A percentile compares a stretch with the other conserved stretches of the same genome.
Conservation (phyloP, 352 stramenopile species). For the Peronosclerospora sorghi region DNA sequence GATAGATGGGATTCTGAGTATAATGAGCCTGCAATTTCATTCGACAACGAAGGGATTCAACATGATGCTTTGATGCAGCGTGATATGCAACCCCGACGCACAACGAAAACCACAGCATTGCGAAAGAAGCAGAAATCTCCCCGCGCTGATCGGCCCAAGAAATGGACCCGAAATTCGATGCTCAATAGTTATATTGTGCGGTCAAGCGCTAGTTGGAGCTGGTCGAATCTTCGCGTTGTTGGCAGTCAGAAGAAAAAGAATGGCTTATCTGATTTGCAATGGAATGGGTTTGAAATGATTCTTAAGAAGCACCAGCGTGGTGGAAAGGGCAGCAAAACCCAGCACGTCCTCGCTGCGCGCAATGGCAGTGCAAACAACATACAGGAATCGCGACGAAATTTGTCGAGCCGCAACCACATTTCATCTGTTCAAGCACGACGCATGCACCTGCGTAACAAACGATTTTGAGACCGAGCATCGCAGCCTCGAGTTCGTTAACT, state of each 20-base stretch:
- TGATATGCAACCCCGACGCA: neutral
- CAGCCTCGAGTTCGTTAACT: conserved; percentile 1
- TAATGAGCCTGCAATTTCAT: too few species aligned
- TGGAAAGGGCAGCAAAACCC: neutral
- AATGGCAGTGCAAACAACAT: too few species aligned
- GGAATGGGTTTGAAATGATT: conserved; percentile 33
- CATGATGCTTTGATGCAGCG: neutral
- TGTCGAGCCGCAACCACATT: conserved; percentile 13
- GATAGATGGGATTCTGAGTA: too few species aligned
- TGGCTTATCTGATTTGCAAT: conserved; percentile 32
- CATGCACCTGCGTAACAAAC: conserved; percentile 42
- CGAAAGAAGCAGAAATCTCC: neutral
- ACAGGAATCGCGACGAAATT: conserved; percentile 2
- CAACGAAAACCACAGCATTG: too few species aligned
- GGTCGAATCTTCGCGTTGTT: conserved; percentile 29
- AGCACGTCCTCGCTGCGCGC: too few species aligned
- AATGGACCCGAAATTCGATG: conserved; percentile 8
- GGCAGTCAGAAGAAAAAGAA: conserved; percentile 21
- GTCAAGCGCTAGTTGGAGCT: conserved; percentile 2
- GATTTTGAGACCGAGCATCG: conserved; percentile 12
- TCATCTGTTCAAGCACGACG: conserved; percentile 30
- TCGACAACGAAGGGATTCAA: too few species aligned
- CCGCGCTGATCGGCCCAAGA: neutral
- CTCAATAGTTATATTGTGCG: conserved; percentile 26
- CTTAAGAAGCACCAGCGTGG: conserved; percentile 19